Conservation (phyloP, 768 basidiomycete species). For the Lyophyllum atratum region DNA sequence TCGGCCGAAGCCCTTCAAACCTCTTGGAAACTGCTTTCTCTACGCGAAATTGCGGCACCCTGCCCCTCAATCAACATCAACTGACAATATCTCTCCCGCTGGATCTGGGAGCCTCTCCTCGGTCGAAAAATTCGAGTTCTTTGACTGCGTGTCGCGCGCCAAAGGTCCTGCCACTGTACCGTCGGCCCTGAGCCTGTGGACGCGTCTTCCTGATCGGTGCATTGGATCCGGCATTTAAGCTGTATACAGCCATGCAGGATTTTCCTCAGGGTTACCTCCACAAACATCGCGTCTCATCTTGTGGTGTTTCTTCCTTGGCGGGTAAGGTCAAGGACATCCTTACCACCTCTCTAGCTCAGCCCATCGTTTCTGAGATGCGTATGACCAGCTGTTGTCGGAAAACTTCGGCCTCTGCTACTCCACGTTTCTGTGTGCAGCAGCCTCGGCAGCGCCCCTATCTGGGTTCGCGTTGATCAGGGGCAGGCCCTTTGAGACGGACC, state of each 20-base stretch:
- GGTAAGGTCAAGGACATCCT: neutral
- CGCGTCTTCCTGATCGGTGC: neutral
- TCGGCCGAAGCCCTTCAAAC: neutral
- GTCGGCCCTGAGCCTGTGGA: neutral
- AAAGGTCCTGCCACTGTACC: neutral
- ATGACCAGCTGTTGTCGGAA: neutral
- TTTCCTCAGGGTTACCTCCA: neutral
- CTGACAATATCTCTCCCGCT: neutral
- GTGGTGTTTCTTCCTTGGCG: neutral
- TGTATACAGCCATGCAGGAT: neutral
- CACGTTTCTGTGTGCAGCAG: neutral
- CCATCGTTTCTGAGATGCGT: neutral
- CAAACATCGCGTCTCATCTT: neutral
- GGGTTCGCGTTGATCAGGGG: too few species aligned
- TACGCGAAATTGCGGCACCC: neutral
- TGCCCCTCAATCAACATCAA: neutral
- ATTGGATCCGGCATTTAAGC: neutral
- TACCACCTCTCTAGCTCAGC: neutral
- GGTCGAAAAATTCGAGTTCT: neutral
- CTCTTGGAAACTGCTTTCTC: neutral
- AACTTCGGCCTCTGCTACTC: neutral
- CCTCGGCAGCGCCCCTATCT: too few species aligned
- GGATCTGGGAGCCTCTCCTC: neutral
- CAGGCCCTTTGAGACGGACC: too few species aligned
- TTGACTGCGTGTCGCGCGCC: neutral